Evolutionary conservation across 495 filamentous ascomycete genomes (phyloP), one percentile per base, ranked within the genome.

Genomic region (Penicillium daleae): DNA sequence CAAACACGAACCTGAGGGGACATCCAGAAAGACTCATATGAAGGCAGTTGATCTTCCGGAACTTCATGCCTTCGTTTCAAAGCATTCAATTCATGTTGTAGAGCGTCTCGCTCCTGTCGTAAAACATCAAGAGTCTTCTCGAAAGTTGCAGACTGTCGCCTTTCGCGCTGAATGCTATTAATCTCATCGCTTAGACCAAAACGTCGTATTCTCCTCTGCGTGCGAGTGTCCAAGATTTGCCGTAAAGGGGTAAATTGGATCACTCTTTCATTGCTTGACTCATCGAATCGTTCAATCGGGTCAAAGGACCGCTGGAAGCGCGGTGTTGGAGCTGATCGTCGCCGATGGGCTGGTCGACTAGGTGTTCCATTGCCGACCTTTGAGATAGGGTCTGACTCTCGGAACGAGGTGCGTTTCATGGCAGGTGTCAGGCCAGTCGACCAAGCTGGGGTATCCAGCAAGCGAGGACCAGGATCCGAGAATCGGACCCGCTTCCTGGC

Each of bases 101-200:
- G 76, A 0, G 80, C 61, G 62, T 80, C 73, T 35, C 76, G 69
- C 62, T 80, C 76, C 17, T 65, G 71, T 33, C 66, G 65, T 24
- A 80, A 42, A 32, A 63, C 71, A 2, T 78, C 75, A 40, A 90
- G 63, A 44, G 87, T 81, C 48, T 81, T 74, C 50, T 84, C 80
- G 21, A 89, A 78, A 6, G 71, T 75, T 0, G 74, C 71, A 6
- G 74, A 70, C 5, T 77, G 73, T 42, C 78, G 80, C 68, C 85
- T 85, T 59, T 89, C 85, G 3, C 76, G 78, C 53, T 85, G 76
- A 54, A 92, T 86, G 21, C 72, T 75, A 72, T 90, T 92, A 62
- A 91, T 83, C 71, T 93, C 90, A 68, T 92, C 86, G 64, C 89
- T 91, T 37, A 95, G 73, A 29, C 90, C 86, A 62, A 87, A 87